Evolutionary conservation across 768 basidiomycete species (phyloP).

Genomic region (Cystofilobasidium capitatum): DNA sequence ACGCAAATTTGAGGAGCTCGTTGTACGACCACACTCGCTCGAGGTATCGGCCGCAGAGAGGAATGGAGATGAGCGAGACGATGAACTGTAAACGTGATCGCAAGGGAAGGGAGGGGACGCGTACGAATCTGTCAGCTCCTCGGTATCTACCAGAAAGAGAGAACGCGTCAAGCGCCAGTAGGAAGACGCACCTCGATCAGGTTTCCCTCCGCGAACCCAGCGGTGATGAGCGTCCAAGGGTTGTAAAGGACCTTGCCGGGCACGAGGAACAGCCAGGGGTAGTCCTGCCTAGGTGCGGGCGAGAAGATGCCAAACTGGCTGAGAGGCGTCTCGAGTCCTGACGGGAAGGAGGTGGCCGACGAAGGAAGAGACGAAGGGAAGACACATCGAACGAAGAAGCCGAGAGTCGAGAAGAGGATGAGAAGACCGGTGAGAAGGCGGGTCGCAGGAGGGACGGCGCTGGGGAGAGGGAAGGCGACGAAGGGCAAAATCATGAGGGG

Average conservation of each 20-base stretch:
- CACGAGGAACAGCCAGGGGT: conserved; percentile 65
- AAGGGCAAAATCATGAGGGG: neutral
- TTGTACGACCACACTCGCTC: conserved; percentile 88
- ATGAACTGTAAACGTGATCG: conserved; percentile 51
- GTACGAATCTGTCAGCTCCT: conserved; percentile 2
- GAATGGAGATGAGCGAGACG: conserved; percentile 63
- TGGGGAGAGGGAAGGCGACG: conserved; percentile 19
- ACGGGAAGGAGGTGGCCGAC: neutral
- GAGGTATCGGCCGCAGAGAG: conserved; percentile 75
- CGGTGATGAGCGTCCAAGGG: conserved; percentile 91
- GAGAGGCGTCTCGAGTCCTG: neutral
- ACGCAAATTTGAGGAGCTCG: conserved; percentile 77
- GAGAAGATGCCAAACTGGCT: conserved; percentile 13
- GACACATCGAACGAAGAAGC: conserved; percentile 42
- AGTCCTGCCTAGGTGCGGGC: conserved; percentile 33
- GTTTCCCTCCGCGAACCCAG: conserved; percentile 73
- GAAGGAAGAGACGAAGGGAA: neutral
- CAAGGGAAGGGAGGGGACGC: neutral
- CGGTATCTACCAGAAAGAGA: neutral
- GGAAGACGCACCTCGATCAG: conserved; percentile 62
- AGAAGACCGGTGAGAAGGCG: conserved; percentile 53
- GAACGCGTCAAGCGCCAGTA: neutral
- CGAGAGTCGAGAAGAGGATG: conserved; percentile 53
- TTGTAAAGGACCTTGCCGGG: conserved; percentile 72
- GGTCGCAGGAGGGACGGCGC: conserved; percentile 69